Evolutionary conservation across 116 monocot genomes (phyloP).

Genomic region (Papilionanthe hybrid): DNA sequence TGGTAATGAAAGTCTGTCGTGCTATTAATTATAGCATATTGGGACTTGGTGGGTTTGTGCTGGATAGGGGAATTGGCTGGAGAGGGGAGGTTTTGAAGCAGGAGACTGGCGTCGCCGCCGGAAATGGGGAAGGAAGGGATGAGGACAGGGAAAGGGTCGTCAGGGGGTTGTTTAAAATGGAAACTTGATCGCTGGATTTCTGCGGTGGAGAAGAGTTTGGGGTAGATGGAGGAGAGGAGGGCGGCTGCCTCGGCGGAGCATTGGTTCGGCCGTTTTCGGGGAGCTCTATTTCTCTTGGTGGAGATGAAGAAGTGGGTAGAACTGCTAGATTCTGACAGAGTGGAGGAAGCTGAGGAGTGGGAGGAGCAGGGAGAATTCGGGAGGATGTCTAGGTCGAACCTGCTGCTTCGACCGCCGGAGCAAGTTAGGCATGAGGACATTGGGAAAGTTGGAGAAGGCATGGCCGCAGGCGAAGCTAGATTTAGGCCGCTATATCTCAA

Average conservation of each 20-base stretch:
- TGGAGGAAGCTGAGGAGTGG: slow-evolving; percentile 52
- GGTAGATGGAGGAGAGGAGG: slow-evolving; percentile 43
- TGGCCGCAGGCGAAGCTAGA: no score
- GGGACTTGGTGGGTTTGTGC: slow-evolving; percentile 2
- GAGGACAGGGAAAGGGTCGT: slow-evolving; percentile 15
- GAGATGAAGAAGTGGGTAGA: slow-evolving; percentile 46
- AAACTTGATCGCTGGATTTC: slow-evolving; percentile 11
- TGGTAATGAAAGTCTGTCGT: slow-evolving; percentile 1
- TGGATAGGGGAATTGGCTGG: background rate
- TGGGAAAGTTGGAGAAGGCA: background rate
- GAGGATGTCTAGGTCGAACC: slow-evolving; percentile 46
- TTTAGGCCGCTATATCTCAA: no score
- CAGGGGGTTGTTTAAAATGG: slow-evolving; percentile 2
- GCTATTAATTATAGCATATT: background rate
- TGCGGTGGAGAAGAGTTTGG: slow-evolving; percentile 35
- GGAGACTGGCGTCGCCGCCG: slow-evolving; percentile 20
- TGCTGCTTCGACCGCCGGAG: slow-evolving; percentile 30
- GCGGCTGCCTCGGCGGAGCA: slow-evolving; percentile 50
- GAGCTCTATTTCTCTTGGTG: slow-evolving; percentile 53
- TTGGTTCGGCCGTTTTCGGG: slow-evolving; percentile 69
- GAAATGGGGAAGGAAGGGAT: slow-evolving; percentile 34
- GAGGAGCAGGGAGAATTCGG: slow-evolving; percentile 27
- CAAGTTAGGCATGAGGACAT: slow-evolving; percentile 58
- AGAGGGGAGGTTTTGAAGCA: slow-evolving; percentile 13
- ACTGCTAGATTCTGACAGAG: slow-evolving; percentile 44